Conservation (phyloP, 108 stramenopile genomes). For the Cyclotella kingstonii region DNA sequence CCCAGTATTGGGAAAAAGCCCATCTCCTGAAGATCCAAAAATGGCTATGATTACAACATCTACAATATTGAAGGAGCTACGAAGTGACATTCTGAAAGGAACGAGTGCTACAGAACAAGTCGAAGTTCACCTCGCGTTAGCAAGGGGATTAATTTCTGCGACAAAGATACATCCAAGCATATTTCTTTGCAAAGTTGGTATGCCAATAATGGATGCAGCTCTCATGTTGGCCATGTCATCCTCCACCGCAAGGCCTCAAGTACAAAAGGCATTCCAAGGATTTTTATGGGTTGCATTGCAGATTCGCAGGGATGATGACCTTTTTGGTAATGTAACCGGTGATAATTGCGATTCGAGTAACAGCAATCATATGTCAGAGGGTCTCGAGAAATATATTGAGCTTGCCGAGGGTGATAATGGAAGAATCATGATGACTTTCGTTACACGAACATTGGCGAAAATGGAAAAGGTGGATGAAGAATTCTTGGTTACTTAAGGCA, state of each 20-base stretch:
- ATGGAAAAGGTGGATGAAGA: conserved; percentile 41
- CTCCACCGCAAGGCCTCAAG: conserved; percentile 30
- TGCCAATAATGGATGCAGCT: conserved; percentile 55
- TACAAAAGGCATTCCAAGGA: conserved; percentile 44
- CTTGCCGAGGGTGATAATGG: conserved; percentile 57
- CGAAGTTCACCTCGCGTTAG: conserved; percentile 48
- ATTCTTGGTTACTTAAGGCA: conserved; percentile 10
- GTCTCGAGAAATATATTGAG: conserved; percentile 48
- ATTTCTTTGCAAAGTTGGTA: conserved; percentile 48
- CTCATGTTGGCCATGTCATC: conserved; percentile 50
- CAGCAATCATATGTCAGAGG: conserved; percentile 21
- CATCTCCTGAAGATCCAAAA: conserved; percentile 23
- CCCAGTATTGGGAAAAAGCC: conserved; percentile 33
- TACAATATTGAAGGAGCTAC: conserved; percentile 39
- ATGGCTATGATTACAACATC: conserved; percentile 12
- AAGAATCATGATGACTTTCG: conserved; percentile 55
- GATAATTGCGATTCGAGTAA: conserved; percentile 10
- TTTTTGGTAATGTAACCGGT: not conserved
- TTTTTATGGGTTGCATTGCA: conserved; percentile 54
- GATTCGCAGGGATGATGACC: conserved; percentile 16
- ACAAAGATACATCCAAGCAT: conserved; percentile 32
- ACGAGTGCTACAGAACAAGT: conserved; percentile 47
- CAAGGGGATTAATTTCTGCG: conserved; percentile 37
- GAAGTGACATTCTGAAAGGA: conserved; percentile 45
- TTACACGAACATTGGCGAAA: conserved; percentile 38